phyloP scores from a whole-genome alignment of 345 rosid species.

The Populus davidiana region DNA sequence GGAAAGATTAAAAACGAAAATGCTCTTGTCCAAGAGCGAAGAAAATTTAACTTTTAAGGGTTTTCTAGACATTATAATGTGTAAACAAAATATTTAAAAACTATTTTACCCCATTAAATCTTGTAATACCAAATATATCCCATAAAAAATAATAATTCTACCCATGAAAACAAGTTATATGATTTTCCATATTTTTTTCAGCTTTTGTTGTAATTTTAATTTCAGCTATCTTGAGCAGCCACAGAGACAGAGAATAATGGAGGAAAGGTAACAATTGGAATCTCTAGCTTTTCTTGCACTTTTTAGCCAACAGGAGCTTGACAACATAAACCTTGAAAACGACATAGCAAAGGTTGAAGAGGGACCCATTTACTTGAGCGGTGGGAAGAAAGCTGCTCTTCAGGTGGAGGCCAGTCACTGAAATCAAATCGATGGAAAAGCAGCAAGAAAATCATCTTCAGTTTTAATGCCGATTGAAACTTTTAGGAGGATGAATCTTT shows the following conservation, averaged over 20 bases:
- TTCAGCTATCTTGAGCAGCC: neutral
- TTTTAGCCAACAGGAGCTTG: neutral
- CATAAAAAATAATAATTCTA: too few species aligned
- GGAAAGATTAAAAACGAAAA: too few species aligned
- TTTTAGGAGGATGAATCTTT: neutral
- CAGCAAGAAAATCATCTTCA: neutral
- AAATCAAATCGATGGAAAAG: neutral
- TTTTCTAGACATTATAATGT: too few species aligned
- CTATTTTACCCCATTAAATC: too few species aligned
- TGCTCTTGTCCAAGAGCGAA: too few species aligned
- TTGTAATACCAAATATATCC: too few species aligned
- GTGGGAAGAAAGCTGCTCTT: neutral
- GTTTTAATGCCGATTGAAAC: neutral
- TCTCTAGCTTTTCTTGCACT: neutral
- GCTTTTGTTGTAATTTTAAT: too few species aligned
- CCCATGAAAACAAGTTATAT: too few species aligned
- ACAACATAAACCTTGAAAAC: neutral
- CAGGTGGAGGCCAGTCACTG: neutral
- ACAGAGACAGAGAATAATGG: neutral
- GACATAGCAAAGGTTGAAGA: neutral
- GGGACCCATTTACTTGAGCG: slow-evolving; percentile 7
- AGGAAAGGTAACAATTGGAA: neutral
- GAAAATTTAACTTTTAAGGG: too few species aligned
- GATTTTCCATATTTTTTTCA: too few species aligned
- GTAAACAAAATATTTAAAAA: too few species aligned